Percentiles rank a stretch among this genome's conserved stretches.
Conservation (phyloP, 164 flowering plant genomes). For the Umbilicus rupestris region DNA sequence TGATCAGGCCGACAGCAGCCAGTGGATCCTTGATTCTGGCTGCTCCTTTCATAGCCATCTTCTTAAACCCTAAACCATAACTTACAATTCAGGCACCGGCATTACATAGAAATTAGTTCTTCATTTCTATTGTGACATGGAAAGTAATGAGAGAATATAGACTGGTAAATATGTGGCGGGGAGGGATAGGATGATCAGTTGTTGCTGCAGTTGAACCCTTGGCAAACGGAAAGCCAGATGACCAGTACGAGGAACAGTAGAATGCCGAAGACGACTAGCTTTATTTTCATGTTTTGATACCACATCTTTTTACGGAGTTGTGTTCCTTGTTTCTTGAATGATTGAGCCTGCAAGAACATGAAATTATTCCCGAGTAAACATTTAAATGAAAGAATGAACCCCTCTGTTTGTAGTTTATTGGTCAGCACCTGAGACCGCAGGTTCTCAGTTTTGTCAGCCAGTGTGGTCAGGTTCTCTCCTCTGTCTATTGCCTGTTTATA, state of each 20-base stretch:
- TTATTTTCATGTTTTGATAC: slow-evolving; percentile 91
- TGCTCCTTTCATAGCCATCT: no score
- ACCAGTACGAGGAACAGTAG: slow-evolving; percentile 58
- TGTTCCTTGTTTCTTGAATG: slow-evolving; percentile 49
- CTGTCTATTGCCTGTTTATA: slow-evolving; percentile 56
- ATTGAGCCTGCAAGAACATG: slow-evolving; percentile 53
- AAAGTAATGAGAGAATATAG: background rate
- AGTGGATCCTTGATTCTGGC: no score
- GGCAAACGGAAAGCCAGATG: slow-evolving; percentile 78
- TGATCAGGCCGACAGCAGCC: no score
- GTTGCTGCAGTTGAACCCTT: slow-evolving; percentile 61
- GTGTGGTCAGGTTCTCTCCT: slow-evolving; percentile 54
- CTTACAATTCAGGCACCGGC: no score
- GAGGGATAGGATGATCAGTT: background rate
- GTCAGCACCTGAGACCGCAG: slow-evolving; percentile 25
- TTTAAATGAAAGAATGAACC: background rate
- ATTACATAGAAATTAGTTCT: no score
- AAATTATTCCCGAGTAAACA: background rate
- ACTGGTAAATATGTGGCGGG: background rate
- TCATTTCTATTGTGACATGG: no score
- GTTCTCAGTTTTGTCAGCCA: slow-evolving; percentile 64
- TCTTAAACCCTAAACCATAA: no score
- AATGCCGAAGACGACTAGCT: slow-evolving; percentile 70
- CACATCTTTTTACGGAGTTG: slow-evolving; percentile 79
- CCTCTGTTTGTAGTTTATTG: background rate